Evolutionary conservation across 805 yeast genomes (phyloP).

Genomic region (Candida vaughaniae): DNA sequence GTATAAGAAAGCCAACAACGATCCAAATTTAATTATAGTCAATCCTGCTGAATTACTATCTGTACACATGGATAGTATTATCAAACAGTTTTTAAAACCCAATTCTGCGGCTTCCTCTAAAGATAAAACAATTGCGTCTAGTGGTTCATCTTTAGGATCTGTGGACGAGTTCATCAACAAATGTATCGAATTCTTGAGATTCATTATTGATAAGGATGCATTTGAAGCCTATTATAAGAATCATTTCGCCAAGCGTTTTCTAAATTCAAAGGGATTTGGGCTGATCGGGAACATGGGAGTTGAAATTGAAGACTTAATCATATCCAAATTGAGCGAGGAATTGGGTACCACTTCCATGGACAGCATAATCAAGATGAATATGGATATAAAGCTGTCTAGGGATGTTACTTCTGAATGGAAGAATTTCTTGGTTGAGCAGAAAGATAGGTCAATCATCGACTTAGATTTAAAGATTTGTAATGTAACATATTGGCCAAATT

Average conservation of each 20-base stretch:
- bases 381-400: constrained; percentile 60
- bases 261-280: constrained; percentile 32
- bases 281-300: constrained; percentile 30
- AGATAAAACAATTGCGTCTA: constrained; percentile 10
- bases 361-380: constrained; percentile 82
- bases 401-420: constrained; percentile 42
- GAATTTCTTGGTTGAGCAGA: constrained; percentile 14
- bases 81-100: constrained; percentile 34
- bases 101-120: constrained; percentile 8
- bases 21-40: constrained; percentile 17
- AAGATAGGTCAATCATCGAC: constrained; percentile 22
- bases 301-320: constrained; percentile 69
- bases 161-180: constrained; percentile 46
- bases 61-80: constrained; percentile 39
- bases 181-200: constrained; percentile 62
- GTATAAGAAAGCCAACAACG: constrained; percentile 29
- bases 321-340: constrained; percentile 68
- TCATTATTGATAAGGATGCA: constrained; percentile 76
- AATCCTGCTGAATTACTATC: constrained; percentile 42
- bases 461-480: constrained; percentile 44
- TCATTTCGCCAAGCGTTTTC: constrained; percentile 78
- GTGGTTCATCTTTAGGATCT: constrained; percentile 15
- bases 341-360: constrained; percentile 78
- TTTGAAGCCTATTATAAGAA: constrained; percentile 84
- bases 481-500: constrained; percentile 45